Conservation (phyloP, 129 eudicot genomes). For the Lactuca sativa region DNA sequence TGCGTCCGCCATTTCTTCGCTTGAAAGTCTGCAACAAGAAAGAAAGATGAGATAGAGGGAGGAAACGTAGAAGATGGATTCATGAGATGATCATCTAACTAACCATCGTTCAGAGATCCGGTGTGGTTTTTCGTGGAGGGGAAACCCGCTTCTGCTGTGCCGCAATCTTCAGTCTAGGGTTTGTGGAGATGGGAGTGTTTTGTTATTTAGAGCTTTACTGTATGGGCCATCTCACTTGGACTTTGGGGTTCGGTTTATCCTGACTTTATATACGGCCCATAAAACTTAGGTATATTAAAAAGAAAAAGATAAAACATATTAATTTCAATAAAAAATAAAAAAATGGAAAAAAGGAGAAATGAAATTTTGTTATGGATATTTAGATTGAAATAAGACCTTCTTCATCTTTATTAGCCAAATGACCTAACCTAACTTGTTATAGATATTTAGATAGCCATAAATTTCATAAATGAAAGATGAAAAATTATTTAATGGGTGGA, state of each 20-base stretch:
- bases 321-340: no score
- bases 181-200: neutral
- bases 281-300: no score
- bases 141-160: neutral
- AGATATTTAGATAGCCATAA: no score
- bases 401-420: no score
- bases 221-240: neutral
- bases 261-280: no score
- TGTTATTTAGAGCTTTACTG: neutral
- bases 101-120: conserved; percentile 14
- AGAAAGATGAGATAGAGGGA: neutral
- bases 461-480: no score
- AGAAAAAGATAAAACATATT: no score
- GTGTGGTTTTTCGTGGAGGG: conserved; percentile 3
- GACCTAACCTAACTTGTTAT: no score
- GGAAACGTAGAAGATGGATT: neutral
- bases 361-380: no score
- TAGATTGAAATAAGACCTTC: no score
- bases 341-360: no score
- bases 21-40: conserved; percentile 56
- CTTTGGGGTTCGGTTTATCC: neutral
- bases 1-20: conserved; percentile 76
- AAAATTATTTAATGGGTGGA: no score
- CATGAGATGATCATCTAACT: neutral
- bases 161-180: conserved; percentile 9